phyloP scores from a whole-genome alignment of 768 basidiomycete species.

The Suillus hirtellus region DNA sequence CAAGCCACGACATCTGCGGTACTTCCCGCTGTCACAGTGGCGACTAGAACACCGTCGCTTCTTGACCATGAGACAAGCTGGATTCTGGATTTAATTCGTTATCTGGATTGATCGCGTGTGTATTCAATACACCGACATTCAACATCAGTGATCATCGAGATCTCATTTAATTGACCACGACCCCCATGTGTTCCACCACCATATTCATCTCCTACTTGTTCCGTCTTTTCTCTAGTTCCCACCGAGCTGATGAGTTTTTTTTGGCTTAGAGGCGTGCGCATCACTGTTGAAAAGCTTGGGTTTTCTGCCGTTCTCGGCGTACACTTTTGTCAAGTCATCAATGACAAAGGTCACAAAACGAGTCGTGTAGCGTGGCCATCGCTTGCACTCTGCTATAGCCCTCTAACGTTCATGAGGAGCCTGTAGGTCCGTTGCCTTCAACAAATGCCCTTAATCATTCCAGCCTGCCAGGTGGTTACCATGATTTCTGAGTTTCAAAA shows the following conservation, averaged over 20 bases:
- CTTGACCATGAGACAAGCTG: not conserved
- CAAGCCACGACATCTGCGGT: not conserved
- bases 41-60: not conserved
- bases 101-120: not conserved
- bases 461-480: not conserved
- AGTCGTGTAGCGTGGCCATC: no score
- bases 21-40: not conserved
- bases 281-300: not conserved
- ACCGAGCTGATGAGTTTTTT: no score
- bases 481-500: not conserved
- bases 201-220: not conserved
- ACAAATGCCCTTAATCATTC: not conserved
- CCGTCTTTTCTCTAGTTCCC: not conserved
- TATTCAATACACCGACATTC: not conserved
- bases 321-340: not conserved
- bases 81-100: not conserved
- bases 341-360: no score
- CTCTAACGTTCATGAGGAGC: no score
- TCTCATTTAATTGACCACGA: no score
- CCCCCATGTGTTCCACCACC: no score
- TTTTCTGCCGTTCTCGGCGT: no score
- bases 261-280: no score
- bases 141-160: not conserved
- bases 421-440: not conserved
- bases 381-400: not conserved